Evolutionary conservation across 768 basidiomycete genomes (phyloP).

Genomic region (Cystofilobasidium capitatum): DNA sequence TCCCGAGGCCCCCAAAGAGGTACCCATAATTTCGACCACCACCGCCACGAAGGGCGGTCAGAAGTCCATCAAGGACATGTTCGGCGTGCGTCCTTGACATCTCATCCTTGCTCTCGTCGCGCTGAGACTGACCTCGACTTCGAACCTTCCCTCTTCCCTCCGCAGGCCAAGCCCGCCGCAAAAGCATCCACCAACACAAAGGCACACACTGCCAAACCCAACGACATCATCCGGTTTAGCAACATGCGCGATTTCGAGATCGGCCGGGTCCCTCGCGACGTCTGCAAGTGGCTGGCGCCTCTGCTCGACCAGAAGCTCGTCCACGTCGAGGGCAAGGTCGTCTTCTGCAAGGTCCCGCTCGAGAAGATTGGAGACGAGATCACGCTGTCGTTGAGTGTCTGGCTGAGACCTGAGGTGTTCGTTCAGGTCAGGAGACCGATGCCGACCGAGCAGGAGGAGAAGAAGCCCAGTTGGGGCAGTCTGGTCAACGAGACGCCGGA

Average conservation of each 20-base stretch:
- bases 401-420: slow-evolving; percentile 19
- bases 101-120: not conserved
- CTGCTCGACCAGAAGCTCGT: slow-evolving; percentile 24
- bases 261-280: not conserved
- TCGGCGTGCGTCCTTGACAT: not conserved
- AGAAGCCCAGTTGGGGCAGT: not conserved
- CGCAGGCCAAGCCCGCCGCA: slow-evolving; percentile 7
- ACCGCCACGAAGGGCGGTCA: slow-evolving; percentile 2
- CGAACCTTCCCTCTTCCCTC: too few relatives aligned
- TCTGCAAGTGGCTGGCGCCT: slow-evolving; percentile 22
- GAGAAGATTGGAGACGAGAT: slow-evolving; percentile 21
- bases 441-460: not conserved
- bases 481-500: slow-evolving; percentile 57
- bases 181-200: not conserved
- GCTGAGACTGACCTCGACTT: not conserved
- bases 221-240: slow-evolving; percentile 23
- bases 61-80: slow-evolving; percentile 15
- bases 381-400: slow-evolving; percentile 16
- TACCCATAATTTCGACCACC: not conserved
- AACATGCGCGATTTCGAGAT: slow-evolving; percentile 24
- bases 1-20: not conserved
- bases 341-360: slow-evolving; percentile 21
- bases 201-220: not conserved
- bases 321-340: slow-evolving; percentile 18
- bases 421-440: slow-evolving; percentile 18